Evolutionary conservation across 768 basidiomycete species (phyloP).

Genomic region (Clitopilus hobsonii): DNA sequence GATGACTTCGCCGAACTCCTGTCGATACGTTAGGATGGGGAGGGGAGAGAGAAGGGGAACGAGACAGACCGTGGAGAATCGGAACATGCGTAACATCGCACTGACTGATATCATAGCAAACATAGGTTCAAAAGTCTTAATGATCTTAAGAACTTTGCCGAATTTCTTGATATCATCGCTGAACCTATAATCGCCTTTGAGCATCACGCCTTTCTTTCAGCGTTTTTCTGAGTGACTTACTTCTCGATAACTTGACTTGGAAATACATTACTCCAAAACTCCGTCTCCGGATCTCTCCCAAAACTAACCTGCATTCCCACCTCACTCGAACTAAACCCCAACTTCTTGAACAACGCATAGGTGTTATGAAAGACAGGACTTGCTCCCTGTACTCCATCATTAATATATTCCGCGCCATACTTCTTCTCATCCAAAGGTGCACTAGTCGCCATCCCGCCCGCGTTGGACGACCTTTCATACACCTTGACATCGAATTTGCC

Average conservation of each 20-base stretch:
- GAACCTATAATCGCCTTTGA: slow-evolving; percentile 12
- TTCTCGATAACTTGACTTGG: slow-evolving; percentile 24
- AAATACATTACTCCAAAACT: slow-evolving; percentile 27
- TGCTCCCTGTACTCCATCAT: slow-evolving; percentile 28
- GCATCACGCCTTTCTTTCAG: neutral
- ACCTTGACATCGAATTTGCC: slow-evolving; percentile 21
- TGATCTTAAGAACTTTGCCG: slow-evolving; percentile 22
- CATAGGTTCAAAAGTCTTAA: slow-evolving; percentile 22
- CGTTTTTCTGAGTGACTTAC: slow-evolving; percentile 4
- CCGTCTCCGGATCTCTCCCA: slow-evolving; percentile 20
- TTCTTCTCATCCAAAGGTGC: slow-evolving; percentile 16
- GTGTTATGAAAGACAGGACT: slow-evolving; percentile 26
- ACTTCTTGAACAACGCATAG: slow-evolving; percentile 25
- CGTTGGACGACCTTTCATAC: slow-evolving; percentile 21
- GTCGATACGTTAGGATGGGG: neutral
- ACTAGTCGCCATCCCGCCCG: slow-evolving; percentile 28
- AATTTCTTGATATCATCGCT: slow-evolving; percentile 25
- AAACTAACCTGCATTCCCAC: slow-evolving; percentile 29
- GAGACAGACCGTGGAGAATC: slow-evolving; percentile 23
- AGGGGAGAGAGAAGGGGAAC: too few species aligned
- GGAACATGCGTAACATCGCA: slow-evolving; percentile 22
- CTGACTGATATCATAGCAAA: slow-evolving; percentile 26
- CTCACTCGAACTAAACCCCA: slow-evolving; percentile 22
- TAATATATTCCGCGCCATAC: slow-evolving; percentile 26
- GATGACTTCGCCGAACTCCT: slow-evolving; percentile 26